phyloP scores from a whole-genome alignment of 805 yeast species.

The Lachancea quebecensis region DNA sequence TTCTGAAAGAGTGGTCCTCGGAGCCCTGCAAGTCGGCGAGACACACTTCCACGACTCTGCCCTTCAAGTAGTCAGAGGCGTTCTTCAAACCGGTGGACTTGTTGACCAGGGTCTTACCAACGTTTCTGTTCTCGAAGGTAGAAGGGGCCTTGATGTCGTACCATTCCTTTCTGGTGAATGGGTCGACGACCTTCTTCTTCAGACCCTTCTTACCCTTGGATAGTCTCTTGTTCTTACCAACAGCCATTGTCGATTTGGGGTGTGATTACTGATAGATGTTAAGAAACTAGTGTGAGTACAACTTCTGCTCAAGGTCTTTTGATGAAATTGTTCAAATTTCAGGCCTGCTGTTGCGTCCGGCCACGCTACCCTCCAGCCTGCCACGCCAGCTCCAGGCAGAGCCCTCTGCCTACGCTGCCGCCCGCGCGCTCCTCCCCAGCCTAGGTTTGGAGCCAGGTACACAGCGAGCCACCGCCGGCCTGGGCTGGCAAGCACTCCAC shows the following conservation, averaged over 20 bases:
- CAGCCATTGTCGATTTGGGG: conserved; percentile 47
- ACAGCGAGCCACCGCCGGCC: no score
- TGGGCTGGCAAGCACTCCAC: no score
- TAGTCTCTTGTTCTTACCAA: conserved; percentile 81
- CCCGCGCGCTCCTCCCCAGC: no score
- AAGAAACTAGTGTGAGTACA: background rate
- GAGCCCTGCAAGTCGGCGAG: conserved; percentile 97
- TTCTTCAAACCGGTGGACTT: conserved; percentile 96
- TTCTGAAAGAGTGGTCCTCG: conserved; percentile 98
- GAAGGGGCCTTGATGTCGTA: conserved; percentile 98
- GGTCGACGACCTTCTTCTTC: conserved; percentile 99
- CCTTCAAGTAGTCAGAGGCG: conserved; percentile 97
- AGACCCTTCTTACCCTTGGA: conserved; percentile 92
- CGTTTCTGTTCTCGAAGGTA: conserved; percentile 96
- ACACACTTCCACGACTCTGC: conserved; percentile 93
- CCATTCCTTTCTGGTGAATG: conserved; percentile 99
- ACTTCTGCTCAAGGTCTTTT: background rate
- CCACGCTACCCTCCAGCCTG: background rate
- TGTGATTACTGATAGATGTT: conserved; percentile 2
- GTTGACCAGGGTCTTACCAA: conserved; percentile 98
- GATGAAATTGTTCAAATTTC: conserved; percentile 4
- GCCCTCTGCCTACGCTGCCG: no score
- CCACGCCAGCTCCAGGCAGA: background rate
- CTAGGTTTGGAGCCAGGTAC: no score
- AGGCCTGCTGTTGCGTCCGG: background rate